These are phyloP conservation scores for Geranium brycei DNA, from an alignment of 345 rosid genomes.

Conservation along the genomic window DNA sequence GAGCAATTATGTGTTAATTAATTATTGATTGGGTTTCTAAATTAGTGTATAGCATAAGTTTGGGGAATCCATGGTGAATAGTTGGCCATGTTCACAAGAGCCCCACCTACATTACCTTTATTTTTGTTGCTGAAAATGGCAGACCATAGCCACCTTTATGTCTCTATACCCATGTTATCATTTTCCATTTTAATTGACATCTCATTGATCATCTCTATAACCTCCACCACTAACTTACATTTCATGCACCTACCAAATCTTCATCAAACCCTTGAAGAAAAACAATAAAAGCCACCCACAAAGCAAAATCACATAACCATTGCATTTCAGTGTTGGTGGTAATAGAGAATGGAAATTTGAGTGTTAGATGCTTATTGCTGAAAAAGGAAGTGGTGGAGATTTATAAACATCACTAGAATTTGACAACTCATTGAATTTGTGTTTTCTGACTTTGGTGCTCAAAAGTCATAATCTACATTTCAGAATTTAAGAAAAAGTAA, in stretches of 20 bases:
- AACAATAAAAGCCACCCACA: background rate
- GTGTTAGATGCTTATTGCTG: background rate
- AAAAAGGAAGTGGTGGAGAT: background rate
- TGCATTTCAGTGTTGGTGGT: too few species aligned
- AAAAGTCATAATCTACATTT: too few species aligned
- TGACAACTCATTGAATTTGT: too few species aligned
- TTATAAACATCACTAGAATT: background rate
- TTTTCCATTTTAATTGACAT: background rate
- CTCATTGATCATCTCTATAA: background rate
- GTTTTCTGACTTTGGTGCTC: too few species aligned
- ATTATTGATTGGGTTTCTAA: too few species aligned
- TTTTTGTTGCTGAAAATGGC: background rate
- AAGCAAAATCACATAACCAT: background rate
- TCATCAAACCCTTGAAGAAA: background rate
- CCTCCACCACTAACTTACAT: background rate
- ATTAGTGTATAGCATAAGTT: too few species aligned
- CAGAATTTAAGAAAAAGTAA: too few species aligned
- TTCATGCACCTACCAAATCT: background rate
- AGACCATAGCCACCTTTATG: background rate
- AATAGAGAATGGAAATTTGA: too few species aligned
- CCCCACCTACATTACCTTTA: background rate
- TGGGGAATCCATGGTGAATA: background rate
- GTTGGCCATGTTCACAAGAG: background rate
- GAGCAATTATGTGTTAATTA: too few species aligned
- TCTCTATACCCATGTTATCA: background rate